Evolutionary conservation across 164 flowering plant species (phyloP), one percentile per base, ranked within the genome.

Genomic region (Cinnamomum chago): DNA sequence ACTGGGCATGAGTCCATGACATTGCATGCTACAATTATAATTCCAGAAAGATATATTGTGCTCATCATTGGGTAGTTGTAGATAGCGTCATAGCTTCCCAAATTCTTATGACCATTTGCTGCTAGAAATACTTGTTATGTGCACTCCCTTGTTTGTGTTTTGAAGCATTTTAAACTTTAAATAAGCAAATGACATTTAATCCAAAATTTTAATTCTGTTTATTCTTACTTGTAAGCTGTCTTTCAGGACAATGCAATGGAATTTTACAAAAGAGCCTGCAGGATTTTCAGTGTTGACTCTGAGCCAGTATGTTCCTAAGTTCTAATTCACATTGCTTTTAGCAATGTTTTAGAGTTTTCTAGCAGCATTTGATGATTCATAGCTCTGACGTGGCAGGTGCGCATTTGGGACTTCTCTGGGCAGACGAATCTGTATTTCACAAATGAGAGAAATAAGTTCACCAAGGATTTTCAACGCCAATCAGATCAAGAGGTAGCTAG

Each of bases 251-350:
- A 95, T 83, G 76, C 90, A 74, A 77, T 78, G 40, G 97, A 93
- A 77, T 86, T 86, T 76, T 92, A 86, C 87, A 92, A 81, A 85
- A 88, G 97, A 82, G 97, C 99, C 64, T 91, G 93, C 90, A 95
- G 86, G 82, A 89, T 95, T 76, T 95, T 95, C 79, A 88, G 79
- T 81, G 79, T 87, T 52, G 98, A 95, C 17, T 79, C 89, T 81
- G 98, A 83, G 72, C 79, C 73, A 80, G 95, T 88, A 75, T 82
- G 90, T 47, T 69, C 15, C 67, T 27, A 28, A 35, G 9, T 27
- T 15, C 72, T 70, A 52, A 47, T 58, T 30, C 35, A 51, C 70
- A 22, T 70, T 73, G 60, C 17, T 33, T 50, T 65, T 17, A 50
- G 62, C 67, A 22, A 58, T 50, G 33, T n/a, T 27, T 70, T 70